Base-by-base conservation (phyloP, 345 rosid species). In the Microthlaspi erraticum region DNA sequence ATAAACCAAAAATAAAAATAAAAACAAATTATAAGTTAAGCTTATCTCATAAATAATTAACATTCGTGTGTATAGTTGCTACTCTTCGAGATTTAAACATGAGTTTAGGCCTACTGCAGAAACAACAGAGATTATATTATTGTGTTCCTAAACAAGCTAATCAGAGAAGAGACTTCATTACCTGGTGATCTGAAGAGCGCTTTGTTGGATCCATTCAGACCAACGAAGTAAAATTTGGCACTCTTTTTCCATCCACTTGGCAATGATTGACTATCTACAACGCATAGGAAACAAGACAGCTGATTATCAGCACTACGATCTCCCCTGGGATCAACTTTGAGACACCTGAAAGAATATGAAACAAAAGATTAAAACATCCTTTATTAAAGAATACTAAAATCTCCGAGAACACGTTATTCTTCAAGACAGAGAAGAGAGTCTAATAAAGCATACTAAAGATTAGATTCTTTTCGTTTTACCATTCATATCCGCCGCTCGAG, bases 191-290 rank as follows among this genome's bases (percentile, higher is more conserved):
- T 60, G 42, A 16, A 31, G 42, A 70, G 33, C 20, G 49, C 67
- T 60, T 60, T 70, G 23, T 32, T 26, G 2, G 74, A 70, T 60
- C 50, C 26, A 70, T 60, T 39, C 67, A 70, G 10, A 7, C 39
- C 0, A 39, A 11, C 12, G 13, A 60, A 39, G 34, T 39, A 60
- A 60, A 0, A 60, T 0, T 18, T 4, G 31, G 4, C 16, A 38
- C 2, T 49, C 7, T 34, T 18, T 50, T 49, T 49, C 74, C 67
- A 70, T 38, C 48, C 74, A 49, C 8, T 5, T 70, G 0, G 11
- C 7, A 60, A 17, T 31, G 16, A 38, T 38, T 6, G 6, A 57
- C 1, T 0, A 38, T 49, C 36, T 32, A 34, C 49, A 36, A 59
- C 66, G 3, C 0, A 0, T 0, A 69, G 41, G 36, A 0, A 69